Percentiles rank a stretch among this genome's conserved stretches.
phyloP scores from a whole-genome alignment of 2,329 filamentous ascomycete genomes.

The Epichloe gansuensis region DNA sequence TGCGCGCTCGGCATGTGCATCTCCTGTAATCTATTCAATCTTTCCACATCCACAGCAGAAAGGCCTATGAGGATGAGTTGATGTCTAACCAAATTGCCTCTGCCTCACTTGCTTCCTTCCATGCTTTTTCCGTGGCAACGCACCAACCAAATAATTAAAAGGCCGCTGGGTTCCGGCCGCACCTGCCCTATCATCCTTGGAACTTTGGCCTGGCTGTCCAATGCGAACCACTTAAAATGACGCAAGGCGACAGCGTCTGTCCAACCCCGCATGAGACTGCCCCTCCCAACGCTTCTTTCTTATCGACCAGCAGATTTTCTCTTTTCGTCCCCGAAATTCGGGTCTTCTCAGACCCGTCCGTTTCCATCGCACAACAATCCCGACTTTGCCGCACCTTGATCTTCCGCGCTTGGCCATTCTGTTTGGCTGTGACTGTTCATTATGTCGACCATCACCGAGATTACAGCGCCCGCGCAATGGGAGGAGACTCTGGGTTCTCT shows the following conservation, averaged over 20 bases:
- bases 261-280: conserved; percentile 1
- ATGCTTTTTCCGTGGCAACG: neutral
- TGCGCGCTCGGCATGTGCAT: neutral
- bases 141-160: neutral
- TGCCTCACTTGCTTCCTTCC: neutral
- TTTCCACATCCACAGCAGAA: neutral
- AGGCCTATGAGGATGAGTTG: neutral
- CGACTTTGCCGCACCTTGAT: neutral
- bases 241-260: conserved; percentile 9
- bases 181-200: neutral
- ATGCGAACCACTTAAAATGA: conserved; percentile 10
- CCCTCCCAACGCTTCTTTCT: neutral
- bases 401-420: neutral
- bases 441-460: conserved; percentile 70
- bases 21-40: neutral
- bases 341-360: conserved; percentile 3
- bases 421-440: conserved; percentile 10
- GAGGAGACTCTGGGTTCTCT: conserved; percentile 53
- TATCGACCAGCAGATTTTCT: neutral
- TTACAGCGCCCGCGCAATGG: conserved; percentile 65
- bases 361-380: conserved; percentile 1
- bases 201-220: neutral
- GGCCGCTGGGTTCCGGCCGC: no score
- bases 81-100: neutral
- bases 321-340: conserved; percentile 9